These are phyloP conservation scores for Pelargonium cotyledonis DNA, from an alignment of 441 rosid genomes.

Conservation along the genomic window DNA sequence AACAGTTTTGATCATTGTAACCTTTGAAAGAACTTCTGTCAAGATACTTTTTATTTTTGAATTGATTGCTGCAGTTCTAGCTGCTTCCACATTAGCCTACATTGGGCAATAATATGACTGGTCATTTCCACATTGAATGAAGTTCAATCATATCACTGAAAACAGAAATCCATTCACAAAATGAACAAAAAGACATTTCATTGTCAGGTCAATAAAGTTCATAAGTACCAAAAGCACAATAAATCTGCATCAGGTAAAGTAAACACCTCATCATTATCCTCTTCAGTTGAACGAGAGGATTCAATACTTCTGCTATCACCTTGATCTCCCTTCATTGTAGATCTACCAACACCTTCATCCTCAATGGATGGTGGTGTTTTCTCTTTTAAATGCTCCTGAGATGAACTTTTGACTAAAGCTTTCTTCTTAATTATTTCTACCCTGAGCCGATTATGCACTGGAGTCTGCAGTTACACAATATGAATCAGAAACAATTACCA, in stretches of 20 bases:
- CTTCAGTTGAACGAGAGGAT: conserved; percentile 71
- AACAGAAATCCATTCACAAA: background rate
- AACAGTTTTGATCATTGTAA: conserved; percentile 29
- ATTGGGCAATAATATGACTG: conserved; percentile 22
- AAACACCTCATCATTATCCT: conserved; percentile 80
- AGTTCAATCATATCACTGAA: conserved; percentile 9
- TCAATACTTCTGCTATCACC: conserved; percentile 62
- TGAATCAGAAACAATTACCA: conserved; percentile 16
- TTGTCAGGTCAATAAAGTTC: background rate
- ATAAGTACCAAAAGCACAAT: conserved; percentile 8
- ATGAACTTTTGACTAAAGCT: conserved; percentile 55
- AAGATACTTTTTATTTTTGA: conserved; percentile 87
- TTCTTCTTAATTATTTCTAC: conserved; percentile 84
- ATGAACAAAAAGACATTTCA: background rate
- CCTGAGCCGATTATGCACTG: conserved; percentile 95
- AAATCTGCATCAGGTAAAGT: conserved; percentile 13
- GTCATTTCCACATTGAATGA: conserved; percentile 7
- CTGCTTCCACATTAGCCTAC: conserved; percentile 77
- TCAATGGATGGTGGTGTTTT: conserved; percentile 48
- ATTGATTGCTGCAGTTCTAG: conserved; percentile 67
- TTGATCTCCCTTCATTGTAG: conserved; percentile 44
- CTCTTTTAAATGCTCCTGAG: conserved; percentile 46
- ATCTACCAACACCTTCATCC: conserved; percentile 52
- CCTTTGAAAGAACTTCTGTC: conserved; percentile 97
- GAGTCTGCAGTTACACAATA: conserved; percentile 44